Conservation (phyloP, 345 rosid genomes). For the Eucalyptus cloeziana region DNA sequence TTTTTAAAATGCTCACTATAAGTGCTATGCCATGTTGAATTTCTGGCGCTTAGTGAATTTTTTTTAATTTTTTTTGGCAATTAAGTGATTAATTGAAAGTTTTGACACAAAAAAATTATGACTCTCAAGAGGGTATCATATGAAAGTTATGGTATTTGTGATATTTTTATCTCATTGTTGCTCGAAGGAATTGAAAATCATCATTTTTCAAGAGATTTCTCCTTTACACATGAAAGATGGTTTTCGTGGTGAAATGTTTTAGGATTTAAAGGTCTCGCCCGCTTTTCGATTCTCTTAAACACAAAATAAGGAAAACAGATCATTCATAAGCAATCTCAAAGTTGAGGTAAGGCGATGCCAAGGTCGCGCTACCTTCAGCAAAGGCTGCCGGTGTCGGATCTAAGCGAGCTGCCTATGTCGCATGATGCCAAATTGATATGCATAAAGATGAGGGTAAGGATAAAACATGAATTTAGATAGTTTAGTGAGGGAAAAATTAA, state of each 20-base stretch:
- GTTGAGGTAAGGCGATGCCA: not conserved
- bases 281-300: not conserved
- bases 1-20: too few relatives aligned
- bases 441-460: not conserved
- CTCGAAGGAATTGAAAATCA: not conserved
- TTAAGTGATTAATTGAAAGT: too few relatives aligned
- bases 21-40: too few relatives aligned
- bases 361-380: not conserved
- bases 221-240: not conserved
- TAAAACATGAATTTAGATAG: not conserved
- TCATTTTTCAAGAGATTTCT: not conserved
- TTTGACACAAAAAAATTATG: too few relatives aligned
- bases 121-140: too few relatives aligned
- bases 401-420: not conserved
- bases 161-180: too few relatives aligned
- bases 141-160: too few relatives aligned
- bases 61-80: fast-evolving
- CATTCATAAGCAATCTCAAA: not conserved
- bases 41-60: fast-evolving
- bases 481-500: not conserved
- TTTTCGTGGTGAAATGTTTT: not conserved
- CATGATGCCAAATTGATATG: not conserved
- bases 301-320: not conserved
- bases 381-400: not conserved
- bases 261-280: not conserved